Conservation (phyloP, 768 basidiomycete genomes). For the Podaxis mareebaensis region DNA sequence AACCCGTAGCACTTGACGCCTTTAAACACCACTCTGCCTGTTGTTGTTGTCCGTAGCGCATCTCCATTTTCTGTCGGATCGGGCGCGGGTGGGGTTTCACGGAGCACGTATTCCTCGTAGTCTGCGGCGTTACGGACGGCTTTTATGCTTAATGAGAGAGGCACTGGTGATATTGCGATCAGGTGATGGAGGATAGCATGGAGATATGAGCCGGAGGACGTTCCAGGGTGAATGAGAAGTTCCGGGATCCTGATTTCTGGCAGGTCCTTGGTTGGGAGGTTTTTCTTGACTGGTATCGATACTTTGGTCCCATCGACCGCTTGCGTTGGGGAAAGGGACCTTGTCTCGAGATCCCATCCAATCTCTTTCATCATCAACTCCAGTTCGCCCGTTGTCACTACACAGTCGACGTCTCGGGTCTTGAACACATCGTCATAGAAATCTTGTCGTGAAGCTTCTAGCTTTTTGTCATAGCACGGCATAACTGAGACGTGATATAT, state of each 20-base stretch:
- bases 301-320: neutral
- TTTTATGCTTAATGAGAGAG: conserved; percentile 53
- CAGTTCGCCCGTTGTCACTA: conserved; percentile 95
- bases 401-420: conserved; percentile 94
- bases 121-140: conserved; percentile 66
- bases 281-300: conserved; percentile 4
- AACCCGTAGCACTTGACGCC: conserved; percentile 98
- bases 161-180: conserved; percentile 37
- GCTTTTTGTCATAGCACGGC: conserved; percentile 99
- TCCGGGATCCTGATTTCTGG: conserved; percentile 54
- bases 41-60: conserved; percentile 15
- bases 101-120: conserved; percentile 72
- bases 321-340: conserved; percentile 41
- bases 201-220: conserved; percentile 92
- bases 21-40: conserved; percentile 74
- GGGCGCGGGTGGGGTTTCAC: neutral
- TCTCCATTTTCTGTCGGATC: conserved; percentile 7
- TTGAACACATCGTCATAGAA: conserved; percentile 83
- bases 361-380: conserved; percentile 82
- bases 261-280: conserved; percentile 17
- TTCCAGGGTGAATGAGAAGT: conserved; percentile 75
- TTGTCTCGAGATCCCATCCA: conserved; percentile 69
- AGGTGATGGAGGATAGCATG: conserved; percentile 71
- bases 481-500: conserved; percentile 97
- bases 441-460: conserved; percentile 94